Evolutionary conservation across 306 rosid genomes (phyloP).

Genomic region (Rubus parviflorus): DNA sequence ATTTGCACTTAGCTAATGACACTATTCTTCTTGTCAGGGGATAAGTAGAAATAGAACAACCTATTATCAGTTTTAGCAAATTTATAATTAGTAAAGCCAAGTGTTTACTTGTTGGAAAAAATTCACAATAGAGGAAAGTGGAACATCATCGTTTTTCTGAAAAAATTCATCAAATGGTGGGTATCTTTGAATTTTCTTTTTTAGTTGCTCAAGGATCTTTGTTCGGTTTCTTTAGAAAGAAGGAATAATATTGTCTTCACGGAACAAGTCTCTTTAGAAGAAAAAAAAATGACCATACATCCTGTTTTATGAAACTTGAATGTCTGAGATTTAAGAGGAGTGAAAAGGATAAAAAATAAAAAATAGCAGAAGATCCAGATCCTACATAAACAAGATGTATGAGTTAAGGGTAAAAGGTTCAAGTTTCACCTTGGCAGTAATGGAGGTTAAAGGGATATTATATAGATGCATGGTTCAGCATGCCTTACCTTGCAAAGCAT

Average conservation of each 20-base stretch:
- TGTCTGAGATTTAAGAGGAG: neutral
- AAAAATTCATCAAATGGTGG: neutral
- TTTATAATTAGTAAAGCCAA: no score
- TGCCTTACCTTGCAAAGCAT: neutral
- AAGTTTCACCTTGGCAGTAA: neutral
- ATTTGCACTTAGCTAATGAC: neutral
- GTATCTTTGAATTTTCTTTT: neutral
- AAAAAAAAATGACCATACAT: neutral
- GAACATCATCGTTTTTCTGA: neutral
- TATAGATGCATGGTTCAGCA: neutral
- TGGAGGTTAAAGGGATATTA: neutral
- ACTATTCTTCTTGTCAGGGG: neutral
- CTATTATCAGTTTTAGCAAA: neutral
- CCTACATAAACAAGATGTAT: neutral
- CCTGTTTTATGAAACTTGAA: neutral
- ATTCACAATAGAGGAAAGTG: neutral
- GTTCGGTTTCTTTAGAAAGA: neutral
- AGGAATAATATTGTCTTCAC: no score
- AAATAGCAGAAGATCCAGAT: neutral
- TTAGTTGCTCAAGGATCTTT: neutral
- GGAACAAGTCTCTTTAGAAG: neutral
- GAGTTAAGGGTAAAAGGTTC: neutral
- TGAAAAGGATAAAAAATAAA: neutral
- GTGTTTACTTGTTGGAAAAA: neutral
- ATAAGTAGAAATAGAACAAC: neutral